phyloP scores from a whole-genome alignment of 1,139 yeast genomes.

The Sugiyamaella pinicola region DNA sequence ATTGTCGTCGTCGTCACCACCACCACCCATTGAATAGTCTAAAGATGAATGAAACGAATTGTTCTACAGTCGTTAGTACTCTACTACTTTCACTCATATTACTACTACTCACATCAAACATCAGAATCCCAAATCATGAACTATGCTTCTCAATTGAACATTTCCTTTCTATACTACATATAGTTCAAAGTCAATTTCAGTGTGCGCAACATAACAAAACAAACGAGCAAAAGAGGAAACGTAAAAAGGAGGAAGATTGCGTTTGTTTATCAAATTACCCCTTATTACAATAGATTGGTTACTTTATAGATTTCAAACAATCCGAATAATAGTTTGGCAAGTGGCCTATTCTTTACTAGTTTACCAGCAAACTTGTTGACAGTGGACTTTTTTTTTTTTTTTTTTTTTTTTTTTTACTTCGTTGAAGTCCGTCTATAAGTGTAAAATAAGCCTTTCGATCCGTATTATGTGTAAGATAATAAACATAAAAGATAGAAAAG shows the following conservation, averaged over 20 bases:
- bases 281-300: too few relatives aligned
- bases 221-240: background rate
- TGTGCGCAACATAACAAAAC: background rate
- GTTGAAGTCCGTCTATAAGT: too few relatives aligned
- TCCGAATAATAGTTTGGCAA: too few relatives aligned
- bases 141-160: background rate
- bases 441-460: background rate
- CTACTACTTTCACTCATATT: too few relatives aligned
- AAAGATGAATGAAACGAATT: slow-evolving; percentile 4
- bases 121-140: slow-evolving; percentile 9
- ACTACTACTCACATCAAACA: slow-evolving; percentile 10
- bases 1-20: background rate
- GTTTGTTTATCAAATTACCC: too few relatives aligned
- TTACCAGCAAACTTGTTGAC: background rate
- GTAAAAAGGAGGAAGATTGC: background rate
- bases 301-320: too few relatives aligned
- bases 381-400: too few relatives aligned
- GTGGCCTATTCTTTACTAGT: too few relatives aligned
- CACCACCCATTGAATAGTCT: slow-evolving; percentile 1
- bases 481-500: background rate
- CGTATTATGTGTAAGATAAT: background rate
- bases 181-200: background rate
- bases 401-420: too few relatives aligned
- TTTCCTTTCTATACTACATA: too few relatives aligned
- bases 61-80: slow-evolving; percentile 3